A percentile compares a stretch with the other conserved stretches of the same genome.
Evolutionary conservation across 805 yeast genomes (phyloP).

Genomic region (Hanseniaspora jakobsenii): DNA sequence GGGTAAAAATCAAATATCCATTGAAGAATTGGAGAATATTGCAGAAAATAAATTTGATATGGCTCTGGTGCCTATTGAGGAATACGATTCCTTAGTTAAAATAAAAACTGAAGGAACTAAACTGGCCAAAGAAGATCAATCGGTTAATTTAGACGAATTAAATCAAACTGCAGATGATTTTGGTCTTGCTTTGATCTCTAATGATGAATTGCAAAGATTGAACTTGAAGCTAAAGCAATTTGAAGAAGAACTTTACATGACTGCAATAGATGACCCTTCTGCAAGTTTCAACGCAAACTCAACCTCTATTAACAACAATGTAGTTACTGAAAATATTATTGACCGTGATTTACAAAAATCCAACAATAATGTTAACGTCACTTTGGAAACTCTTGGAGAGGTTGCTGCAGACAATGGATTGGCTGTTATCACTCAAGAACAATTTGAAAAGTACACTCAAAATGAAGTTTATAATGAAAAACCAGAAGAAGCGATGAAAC

Average conservation of each 20-base stretch:
- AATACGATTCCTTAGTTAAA: constrained; percentile 3
- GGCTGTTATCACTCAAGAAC: constrained; percentile 14
- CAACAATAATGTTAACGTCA: too few relatives aligned
- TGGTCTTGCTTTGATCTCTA: constrained; percentile 16
- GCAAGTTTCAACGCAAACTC: too few relatives aligned
- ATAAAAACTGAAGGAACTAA: not conserved
- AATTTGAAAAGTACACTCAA: constrained; percentile 7
- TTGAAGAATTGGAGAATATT: too few relatives aligned
- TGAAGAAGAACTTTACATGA: not conserved
- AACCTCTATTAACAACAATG: not conserved
- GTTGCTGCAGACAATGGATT: constrained; percentile 5
- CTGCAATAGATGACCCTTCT: constrained; percentile 16
- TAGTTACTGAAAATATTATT: constrained; percentile 9
- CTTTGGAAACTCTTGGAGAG: not conserved
- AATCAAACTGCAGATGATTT: constrained; percentile 10
- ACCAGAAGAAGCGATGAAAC: not conserved
- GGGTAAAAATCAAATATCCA: too few relatives aligned
- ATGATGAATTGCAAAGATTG: constrained; percentile 15
- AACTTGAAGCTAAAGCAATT: not conserved
- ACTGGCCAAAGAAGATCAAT: not conserved
- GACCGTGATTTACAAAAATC: too few relatives aligned
- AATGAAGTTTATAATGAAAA: constrained; percentile 8
- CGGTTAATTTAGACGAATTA: constrained; percentile 7
- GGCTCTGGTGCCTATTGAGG: too few relatives aligned
- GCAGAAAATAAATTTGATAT: too few relatives aligned